A percentile compares a stretch with the other conserved stretches of the same genome.
Conservation (phyloP, 2,329 filamentous ascomycete species). For the Juglanconis sp. region DNA sequence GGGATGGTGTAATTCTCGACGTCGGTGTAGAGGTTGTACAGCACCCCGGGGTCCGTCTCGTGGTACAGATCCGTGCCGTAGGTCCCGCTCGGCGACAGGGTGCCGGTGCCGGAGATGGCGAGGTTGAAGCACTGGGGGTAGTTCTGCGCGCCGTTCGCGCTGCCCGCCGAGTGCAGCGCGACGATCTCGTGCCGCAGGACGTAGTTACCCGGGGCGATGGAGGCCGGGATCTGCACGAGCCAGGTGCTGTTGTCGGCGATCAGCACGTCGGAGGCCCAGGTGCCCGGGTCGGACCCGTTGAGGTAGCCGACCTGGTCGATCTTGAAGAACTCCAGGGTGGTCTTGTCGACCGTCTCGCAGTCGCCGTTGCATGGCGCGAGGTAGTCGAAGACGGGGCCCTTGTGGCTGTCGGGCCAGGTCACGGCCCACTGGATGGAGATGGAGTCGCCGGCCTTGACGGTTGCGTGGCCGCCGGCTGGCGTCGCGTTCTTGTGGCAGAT, state of each 20-base stretch:
- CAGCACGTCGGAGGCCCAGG: constrained; percentile 38
- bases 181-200: constrained; percentile 46
- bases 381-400: constrained; percentile 33
- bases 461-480: constrained; percentile 26
- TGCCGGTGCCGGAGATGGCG: constrained; percentile 38
- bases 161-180: constrained; percentile 38
- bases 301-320: constrained; percentile 29
- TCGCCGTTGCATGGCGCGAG: constrained; percentile 33
- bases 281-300: constrained; percentile 24
- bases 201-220: constrained; percentile 41
- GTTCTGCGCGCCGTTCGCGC: constrained; percentile 40
- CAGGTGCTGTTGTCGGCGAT: constrained; percentile 44
- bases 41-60: constrained; percentile 48
- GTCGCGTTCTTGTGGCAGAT: constrained; percentile 34
- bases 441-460: constrained; percentile 28
- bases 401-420: constrained; percentile 15
- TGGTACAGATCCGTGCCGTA: constrained; percentile 51
- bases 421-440: constrained; percentile 21
- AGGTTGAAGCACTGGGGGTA: constrained; percentile 54
- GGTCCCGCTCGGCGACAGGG: constrained; percentile 39
- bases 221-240: constrained; percentile 39
- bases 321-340: constrained; percentile 34
- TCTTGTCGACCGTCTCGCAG: constrained; percentile 33
- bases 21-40: constrained; percentile 48
- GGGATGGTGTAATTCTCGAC: constrained; percentile 16